Base-by-base conservation (phyloP, 2,329 filamentous ascomycete species). In the Aspergillus pseudotamarii region DNA sequence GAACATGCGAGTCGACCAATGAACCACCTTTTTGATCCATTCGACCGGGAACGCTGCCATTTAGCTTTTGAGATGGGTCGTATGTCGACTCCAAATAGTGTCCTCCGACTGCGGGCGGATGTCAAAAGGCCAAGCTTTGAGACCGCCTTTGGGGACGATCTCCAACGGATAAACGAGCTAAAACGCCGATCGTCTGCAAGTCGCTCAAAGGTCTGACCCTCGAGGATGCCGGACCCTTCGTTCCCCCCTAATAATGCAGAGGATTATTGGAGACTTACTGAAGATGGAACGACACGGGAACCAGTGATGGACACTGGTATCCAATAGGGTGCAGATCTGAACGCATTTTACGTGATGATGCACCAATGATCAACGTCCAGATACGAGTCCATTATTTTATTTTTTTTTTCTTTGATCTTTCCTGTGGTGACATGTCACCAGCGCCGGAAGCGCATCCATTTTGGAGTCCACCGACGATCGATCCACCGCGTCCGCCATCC, bases 181-280 rank as follows among this genome's bases (percentile, higher is more conserved):
- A 53, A 38, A 23, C 32, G 46, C 58, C 58, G 58, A 59, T 59
- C 58, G 2, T n/a, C 58, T 59, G 48, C 58, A 59, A 38, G 57
- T 48, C 34, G 41, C 57, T 58, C 43, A 10, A 46, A 58, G 34
- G 43, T 38, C 23, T 50, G 30, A 30, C 51, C 51, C 51, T 55
- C 34, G 51, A 38, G 51, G 34, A 55, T 38, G 23, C 51, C 51
- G 6, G 51, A 36, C 51, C 51, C n/a, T 55, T 38, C 12, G 16
- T 26, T 38, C 23, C 32, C 32, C 26, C 26, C 30, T 23, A 26
- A 55, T 55, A 55, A 38, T 26, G n/a, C 51, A 55, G 4, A 28
- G 11, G 6, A 54, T 23, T 54, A 38, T 55, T 55, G 51, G 51
- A 16, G 8, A 10, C 11, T 55, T 36, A n/a, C 23, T 16, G 51